Conservation (phyloP, 352 stramenopile species). For the Globisporangium lucens region DNA sequence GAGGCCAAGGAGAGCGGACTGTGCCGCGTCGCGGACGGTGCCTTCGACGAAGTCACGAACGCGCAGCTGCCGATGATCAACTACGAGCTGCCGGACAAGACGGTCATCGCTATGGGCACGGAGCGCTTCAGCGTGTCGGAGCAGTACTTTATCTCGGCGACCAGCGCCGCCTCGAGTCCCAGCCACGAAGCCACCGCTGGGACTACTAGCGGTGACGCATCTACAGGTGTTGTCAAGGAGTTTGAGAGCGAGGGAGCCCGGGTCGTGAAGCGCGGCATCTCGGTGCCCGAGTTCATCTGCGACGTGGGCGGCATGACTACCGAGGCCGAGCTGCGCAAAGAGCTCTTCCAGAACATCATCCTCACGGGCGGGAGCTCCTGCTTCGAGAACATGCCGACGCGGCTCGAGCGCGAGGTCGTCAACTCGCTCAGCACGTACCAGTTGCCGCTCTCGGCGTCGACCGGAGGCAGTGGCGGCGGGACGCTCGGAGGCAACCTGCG, state of each 20-base stretch:
- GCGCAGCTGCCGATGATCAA: constrained; percentile 69
- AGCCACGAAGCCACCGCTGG: neutral
- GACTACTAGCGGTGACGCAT: neutral
- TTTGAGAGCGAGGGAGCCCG: neutral
- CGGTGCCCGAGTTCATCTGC: constrained; percentile 60
- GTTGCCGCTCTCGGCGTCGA: constrained; percentile 24
- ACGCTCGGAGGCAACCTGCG: constrained; percentile 42
- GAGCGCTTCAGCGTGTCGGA: constrained; percentile 89
- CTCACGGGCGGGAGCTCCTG: constrained; percentile 75
- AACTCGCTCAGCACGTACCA: constrained; percentile 40
- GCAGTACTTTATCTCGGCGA: constrained; percentile 69
- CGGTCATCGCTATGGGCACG: constrained; percentile 73
- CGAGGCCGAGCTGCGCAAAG: constrained; percentile 72
- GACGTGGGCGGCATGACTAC: constrained; percentile 58
- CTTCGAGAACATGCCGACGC: constrained; percentile 73
- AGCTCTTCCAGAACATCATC: constrained; percentile 83
- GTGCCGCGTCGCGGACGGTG: constrained; percentile 64
- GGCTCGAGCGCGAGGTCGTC: constrained; percentile 75
- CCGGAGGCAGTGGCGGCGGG: constrained; percentile 4
- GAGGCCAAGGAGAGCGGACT: constrained; percentile 77
- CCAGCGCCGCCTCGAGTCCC: neutral
- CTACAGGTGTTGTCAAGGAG: constrained; percentile 8
- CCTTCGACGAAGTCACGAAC: constrained; percentile 74
- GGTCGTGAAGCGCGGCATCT: constrained; percentile 33
- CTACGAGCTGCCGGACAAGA: constrained; percentile 83